Base-by-base conservation (phyloP, 1,139 yeast species). In the Taphrina confusa region DNA sequence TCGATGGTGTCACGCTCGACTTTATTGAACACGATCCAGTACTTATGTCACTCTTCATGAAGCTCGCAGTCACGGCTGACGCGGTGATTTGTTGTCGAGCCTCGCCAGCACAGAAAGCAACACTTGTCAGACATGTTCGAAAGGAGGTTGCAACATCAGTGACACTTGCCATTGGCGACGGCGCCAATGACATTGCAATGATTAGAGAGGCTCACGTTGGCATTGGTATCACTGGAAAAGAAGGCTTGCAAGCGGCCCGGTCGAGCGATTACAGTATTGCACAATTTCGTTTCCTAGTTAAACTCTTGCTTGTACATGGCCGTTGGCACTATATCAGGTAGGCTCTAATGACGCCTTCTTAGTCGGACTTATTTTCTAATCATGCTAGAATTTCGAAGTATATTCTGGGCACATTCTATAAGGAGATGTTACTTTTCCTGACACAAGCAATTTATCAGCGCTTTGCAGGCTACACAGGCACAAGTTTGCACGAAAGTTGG, bases 121-220 rank as follows among this genome's bases (percentile, higher is more conserved):
- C 81, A 40, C 85, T 94, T 88, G 97, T 92, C 1, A 74, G 82
- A 36, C 80, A 85, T 23, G 89, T 94, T 14, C 79, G 97, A 58
- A 76, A 78, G 28, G 75, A 85, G 64, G 80, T 85, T 66, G 82
- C 78, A 57, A 75, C 76, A 6, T 78, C 87, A 28, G 96, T 92
- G 4, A 89, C 97, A 0, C 77, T 94, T 63, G 98, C 98, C 0
- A 88, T 94, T 70, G 99, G 98, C n/a, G 99, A 92, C 74, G 99
- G 99, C 67, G 98, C 99, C 1, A 92, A 92, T 70, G 99, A 92
- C 72, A 90, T 92, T 71, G 97, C 98, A 1, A 92, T 92, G 99
- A 92, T 92, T 65, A 97, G 92, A 74, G 87, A 95, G 69, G 99
- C 98, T 0, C 97, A 92, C 73, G 91, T 92, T 61, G 99, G 99